phyloP scores from a whole-genome alignment of 768 basidiomycete genomes.

The Rhizopogon vesiculosus region DNA sequence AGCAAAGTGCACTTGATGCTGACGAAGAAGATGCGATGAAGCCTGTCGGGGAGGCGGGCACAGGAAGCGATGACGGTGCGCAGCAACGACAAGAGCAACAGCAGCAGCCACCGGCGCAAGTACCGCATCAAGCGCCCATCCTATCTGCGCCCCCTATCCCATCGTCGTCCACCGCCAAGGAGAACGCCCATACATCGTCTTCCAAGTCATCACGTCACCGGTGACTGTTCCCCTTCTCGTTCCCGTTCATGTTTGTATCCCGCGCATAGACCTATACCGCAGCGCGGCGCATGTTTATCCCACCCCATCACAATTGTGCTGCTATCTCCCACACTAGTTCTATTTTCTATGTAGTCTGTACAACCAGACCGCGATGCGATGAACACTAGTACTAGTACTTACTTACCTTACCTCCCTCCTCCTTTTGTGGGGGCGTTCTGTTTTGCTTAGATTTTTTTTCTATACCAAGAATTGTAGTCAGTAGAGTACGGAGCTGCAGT shows the following conservation, averaged over 20 bases:
- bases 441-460: constrained; percentile 13
- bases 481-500: neutral
- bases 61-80: constrained; percentile 4
- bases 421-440: neutral
- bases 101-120: neutral
- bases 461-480: constrained; percentile 15
- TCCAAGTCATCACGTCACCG: constrained; percentile 9
- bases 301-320: constrained; percentile 1
- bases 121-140: constrained; percentile 23
- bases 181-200: constrained; percentile 6
- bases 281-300: neutral
- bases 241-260: neutral
- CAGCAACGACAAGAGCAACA: constrained; percentile 6
- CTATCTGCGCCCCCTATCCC: constrained; percentile 28
- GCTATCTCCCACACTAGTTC: neutral
- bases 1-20: constrained; percentile 12
- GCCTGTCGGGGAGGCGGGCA: constrained; percentile 39
- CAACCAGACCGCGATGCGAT: constrained; percentile 1
- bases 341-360: neutral
- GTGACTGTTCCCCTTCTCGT: neutral
- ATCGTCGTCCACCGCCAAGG: constrained; percentile 13
- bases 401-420: neutral
- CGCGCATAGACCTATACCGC: neutral
- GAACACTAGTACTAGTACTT: constrained; percentile 3
- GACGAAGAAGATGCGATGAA: constrained; percentile 62